A percentile compares a stretch with the other conserved stretches of the same genome.
Conservation (phyloP, 2,329 filamentous ascomycete genomes). For the Trichophyton verrucosum region DNA sequence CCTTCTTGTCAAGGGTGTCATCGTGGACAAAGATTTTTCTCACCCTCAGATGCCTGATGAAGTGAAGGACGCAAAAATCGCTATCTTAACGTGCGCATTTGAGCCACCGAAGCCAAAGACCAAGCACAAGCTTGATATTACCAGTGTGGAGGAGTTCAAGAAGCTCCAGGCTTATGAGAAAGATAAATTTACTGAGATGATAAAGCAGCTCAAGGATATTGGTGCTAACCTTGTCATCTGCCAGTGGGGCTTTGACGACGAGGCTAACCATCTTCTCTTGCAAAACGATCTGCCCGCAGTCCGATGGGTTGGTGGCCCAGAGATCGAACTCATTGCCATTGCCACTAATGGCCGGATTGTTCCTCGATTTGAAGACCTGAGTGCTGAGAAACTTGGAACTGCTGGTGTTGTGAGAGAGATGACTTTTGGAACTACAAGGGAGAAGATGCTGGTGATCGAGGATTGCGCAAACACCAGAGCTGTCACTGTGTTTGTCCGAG, state of each 20-base stretch:
- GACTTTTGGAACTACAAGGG: conserved; percentile 90
- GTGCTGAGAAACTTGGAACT: conserved; percentile 74
- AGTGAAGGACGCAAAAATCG: conserved; percentile 89
- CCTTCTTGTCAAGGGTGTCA: conserved; percentile 90
- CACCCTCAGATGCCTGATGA: conserved; percentile 98
- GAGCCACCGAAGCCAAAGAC: conserved; percentile 99
- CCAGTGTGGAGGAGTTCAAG: conserved; percentile 94
- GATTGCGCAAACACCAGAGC: conserved; percentile 96
- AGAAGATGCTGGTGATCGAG: conserved; percentile 99
- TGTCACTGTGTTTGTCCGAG: conserved; percentile 89
- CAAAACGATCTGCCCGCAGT: conserved; percentile 95
- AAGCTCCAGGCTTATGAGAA: conserved; percentile 92
- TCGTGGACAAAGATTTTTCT: conserved; percentile 99
- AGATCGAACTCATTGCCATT: conserved; percentile 97
- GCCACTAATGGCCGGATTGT: conserved; percentile 97
- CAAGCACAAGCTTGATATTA: conserved; percentile 98
- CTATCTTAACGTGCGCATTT: conserved; percentile 94
- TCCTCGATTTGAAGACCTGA: conserved; percentile 90
- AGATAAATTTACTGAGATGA: conserved; percentile 97
- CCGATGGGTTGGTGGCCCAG: conserved; percentile 92
- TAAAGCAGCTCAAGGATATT: conserved; percentile 92
- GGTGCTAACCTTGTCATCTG: conserved; percentile 96
- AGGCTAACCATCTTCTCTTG: conserved; percentile 91
- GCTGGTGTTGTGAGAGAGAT: conserved; percentile 89
- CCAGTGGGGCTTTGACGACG: conserved; percentile 99